A percentile compares a stretch with the other conserved stretches of the same genome.
Conservation (phyloP, 2,329 filamentous ascomycete genomes). For the Alternaria ventricosa region DNA sequence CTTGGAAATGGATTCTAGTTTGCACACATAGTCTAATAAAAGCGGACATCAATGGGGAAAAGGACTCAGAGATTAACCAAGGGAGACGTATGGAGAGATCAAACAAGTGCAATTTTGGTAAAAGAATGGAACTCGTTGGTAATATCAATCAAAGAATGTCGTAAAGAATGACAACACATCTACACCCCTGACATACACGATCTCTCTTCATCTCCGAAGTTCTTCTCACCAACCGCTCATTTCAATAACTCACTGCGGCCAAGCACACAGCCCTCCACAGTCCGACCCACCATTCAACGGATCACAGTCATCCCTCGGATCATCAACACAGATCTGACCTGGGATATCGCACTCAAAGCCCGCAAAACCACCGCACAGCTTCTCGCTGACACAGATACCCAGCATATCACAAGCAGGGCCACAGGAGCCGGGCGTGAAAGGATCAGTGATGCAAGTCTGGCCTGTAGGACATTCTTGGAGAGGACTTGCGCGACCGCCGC, state of each 20-base stretch:
- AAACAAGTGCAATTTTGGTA: background rate
- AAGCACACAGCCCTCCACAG: conserved; percentile 53
- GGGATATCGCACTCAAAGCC: conserved; percentile 40
- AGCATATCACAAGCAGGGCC: conserved; percentile 41
- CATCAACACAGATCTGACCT: conserved; percentile 51
- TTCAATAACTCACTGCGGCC: conserved; percentile 7
- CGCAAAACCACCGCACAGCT: conserved; percentile 52
- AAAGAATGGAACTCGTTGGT: background rate
- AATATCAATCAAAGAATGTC: background rate
- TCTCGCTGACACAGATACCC: conserved; percentile 46
- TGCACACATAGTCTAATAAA: background rate
- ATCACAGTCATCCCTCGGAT: conserved; percentile 53
- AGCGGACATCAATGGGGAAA: background rate
- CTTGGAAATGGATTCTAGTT: background rate
- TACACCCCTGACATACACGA: background rate
- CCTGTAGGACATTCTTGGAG: conserved; percentile 16
- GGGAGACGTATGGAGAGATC: background rate
- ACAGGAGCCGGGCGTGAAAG: conserved; percentile 39
- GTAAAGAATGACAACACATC: background rate
- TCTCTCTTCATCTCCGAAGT: no score
- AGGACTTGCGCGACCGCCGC: conserved; percentile 28
- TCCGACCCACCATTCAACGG: conserved; percentile 49
- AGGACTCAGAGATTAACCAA: fast-evolving
- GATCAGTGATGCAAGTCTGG: conserved; percentile 41
- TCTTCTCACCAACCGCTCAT: background rate